phyloP scores from a whole-genome alignment of 352 stramenopile genomes.

The Phytophthora melonis region DNA sequence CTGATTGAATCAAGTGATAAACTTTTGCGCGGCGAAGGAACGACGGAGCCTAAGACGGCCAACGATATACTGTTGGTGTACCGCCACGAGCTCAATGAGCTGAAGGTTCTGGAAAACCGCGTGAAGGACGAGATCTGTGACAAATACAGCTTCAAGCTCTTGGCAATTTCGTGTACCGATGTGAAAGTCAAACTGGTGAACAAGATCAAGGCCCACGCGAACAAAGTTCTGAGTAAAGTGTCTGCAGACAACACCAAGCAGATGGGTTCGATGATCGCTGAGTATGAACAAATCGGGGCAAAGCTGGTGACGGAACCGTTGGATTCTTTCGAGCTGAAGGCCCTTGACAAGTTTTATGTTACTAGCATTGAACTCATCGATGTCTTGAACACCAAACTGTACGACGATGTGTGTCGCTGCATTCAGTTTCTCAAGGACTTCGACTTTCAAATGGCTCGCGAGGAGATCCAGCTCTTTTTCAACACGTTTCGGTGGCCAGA shows the following conservation, averaged over 20 bases:
- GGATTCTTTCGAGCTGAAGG: constrained; percentile 92
- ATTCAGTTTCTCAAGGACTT: constrained; percentile 92
- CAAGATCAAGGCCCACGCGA: constrained; percentile 76
- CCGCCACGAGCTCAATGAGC: constrained; percentile 57
- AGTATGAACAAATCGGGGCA: constrained; percentile 92
- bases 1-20: constrained; percentile 53
- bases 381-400: constrained; percentile 78
- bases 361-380: constrained; percentile 79
- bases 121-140: constrained; percentile 72
- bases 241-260: constrained; percentile 88
- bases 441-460: constrained; percentile 85
- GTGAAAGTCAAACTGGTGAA: constrained; percentile 87
- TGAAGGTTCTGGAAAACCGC: constrained; percentile 60
- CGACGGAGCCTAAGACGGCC: constrained; percentile 27
- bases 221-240: constrained; percentile 82
- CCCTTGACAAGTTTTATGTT: constrained; percentile 87
- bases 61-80: constrained; percentile 62
- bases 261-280: constrained; percentile 85
- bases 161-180: constrained; percentile 89
- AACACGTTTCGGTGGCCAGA: constrained; percentile 92
- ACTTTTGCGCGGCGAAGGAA: constrained; percentile 18
- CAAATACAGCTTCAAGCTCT: constrained; percentile 91
- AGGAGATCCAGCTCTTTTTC: constrained; percentile 93
- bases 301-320: constrained; percentile 88
- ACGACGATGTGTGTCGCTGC: constrained; percentile 76